phyloP scores from a whole-genome alignment of 768 basidiomycete genomes.

The Russula olivacea region DNA sequence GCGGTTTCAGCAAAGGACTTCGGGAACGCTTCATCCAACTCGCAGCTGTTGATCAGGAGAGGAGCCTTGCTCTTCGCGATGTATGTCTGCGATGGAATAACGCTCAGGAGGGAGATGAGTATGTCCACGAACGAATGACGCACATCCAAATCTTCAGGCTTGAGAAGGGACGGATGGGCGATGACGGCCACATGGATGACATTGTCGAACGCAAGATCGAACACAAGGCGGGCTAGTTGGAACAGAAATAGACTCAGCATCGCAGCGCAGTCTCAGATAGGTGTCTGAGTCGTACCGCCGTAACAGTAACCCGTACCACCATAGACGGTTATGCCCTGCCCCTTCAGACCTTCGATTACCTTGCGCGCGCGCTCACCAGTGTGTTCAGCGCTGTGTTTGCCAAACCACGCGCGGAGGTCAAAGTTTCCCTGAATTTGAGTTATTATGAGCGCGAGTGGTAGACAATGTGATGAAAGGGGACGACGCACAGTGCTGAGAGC shows the following conservation, averaged over 20 bases:
- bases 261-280: not conserved
- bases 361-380: constrained; percentile 26
- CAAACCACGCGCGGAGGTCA: constrained; percentile 6
- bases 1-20: constrained; percentile 29
- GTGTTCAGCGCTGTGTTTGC: constrained; percentile 21
- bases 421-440: not conserved
- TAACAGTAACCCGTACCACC: constrained; percentile 32
- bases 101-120: not conserved
- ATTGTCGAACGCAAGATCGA: constrained; percentile 40
- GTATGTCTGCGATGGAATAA: constrained; percentile 30
- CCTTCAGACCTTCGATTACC: constrained; percentile 31
- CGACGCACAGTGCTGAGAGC: constrained; percentile 23
- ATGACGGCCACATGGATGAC: constrained; percentile 37
- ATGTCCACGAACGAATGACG: not conserved
- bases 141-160: constrained; percentile 39
- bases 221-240: constrained; percentile 14
- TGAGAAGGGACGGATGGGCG: constrained; percentile 44
- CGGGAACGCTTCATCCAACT: constrained; percentile 34
- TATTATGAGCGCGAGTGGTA: not conserved
- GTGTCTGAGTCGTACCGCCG: constrained; percentile 18
- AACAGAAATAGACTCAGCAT: not conserved
- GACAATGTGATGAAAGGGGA: not conserved
- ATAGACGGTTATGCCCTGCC: constrained; percentile 30
- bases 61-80: constrained; percentile 34
- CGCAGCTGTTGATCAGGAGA: constrained; percentile 40